Evolutionary conservation across 2,329 filamentous ascomycete genomes (phyloP), one percentile per base, ranked within the genome.

Genomic region (Fusarium redolens): DNA sequence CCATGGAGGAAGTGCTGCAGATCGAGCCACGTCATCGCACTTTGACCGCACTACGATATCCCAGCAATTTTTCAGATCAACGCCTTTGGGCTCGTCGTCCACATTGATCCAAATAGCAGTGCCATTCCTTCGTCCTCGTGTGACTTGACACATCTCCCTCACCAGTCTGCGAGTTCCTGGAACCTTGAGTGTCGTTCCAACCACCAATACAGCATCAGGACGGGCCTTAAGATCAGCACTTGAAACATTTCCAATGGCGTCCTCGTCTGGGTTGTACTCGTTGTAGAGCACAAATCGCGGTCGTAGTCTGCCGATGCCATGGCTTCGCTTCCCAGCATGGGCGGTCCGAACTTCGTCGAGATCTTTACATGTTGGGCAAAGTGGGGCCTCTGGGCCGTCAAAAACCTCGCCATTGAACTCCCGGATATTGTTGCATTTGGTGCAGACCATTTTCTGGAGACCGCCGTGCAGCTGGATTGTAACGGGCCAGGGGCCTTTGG

Each of bases 251-350:
- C 96, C 95, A 80, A 99, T 99, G 18, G 96, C 96, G 76, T 98
- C 96, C 75, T 96, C 94, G 74, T 99, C 96, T 1, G 96, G 96
- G 79, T 98, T 98, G 80, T 94, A 92, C 81, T 99, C 96, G 80
- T 98, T 98, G 85, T 99, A 99, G 14, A 99, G 88, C 8, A 98
- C 96, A 85, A 99, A 98, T 64, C 96, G 90, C 28, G 96, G 96
- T 28, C 96, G 91, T 71, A 99, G 85, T 69, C 93, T 91, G 45
- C 96, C 96, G 76, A 99, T 93, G 3, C 96, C 96, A 78, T 98
- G 96, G 79, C 95, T 97, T 66, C 96, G 91, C 83, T 97, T 96
- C 54, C 95, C 95, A 17, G 91, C 93, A 70, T 91, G 86, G 8
- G 88, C 87, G 20, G 92, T 93, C 77, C 96, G 93, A 52, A 95